phyloP scores from a whole-genome alignment of 768 basidiomycete genomes.

The Udeniomyces megalosporus region DNA sequence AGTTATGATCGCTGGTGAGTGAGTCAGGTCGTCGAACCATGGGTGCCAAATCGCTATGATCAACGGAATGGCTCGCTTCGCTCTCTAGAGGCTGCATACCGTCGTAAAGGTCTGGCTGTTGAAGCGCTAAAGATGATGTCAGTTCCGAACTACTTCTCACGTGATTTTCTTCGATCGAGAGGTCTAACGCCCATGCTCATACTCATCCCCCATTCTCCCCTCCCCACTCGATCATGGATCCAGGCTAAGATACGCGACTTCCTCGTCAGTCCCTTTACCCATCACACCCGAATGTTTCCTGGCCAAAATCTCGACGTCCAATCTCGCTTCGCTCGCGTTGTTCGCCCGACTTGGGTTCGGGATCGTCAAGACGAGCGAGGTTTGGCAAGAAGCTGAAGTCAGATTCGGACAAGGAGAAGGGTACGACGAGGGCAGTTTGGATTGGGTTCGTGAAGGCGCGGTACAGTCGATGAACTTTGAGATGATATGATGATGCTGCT shows the following conservation, averaged over 20 bases:
- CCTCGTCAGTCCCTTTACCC: conserved; percentile 23
- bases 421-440: neutral
- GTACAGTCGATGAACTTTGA: too few species aligned
- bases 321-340: conserved; percentile 50
- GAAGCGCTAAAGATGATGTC: conserved; percentile 19
- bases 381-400: conserved; percentile 76
- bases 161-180: neutral
- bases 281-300: conserved; percentile 40
- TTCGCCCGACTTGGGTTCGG: conserved; percentile 64
- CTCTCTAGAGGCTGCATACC: conserved; percentile 23
- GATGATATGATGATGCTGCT: too few species aligned
- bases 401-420: conserved; percentile 27
- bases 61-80: too few species aligned
- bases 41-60: too few species aligned
- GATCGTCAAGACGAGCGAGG: conserved; percentile 48
- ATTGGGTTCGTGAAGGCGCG: neutral
- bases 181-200: neutral
- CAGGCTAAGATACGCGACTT: conserved; percentile 46
- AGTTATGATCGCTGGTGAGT: conserved; percentile 72
- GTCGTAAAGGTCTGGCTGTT: conserved; percentile 41
- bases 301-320: conserved; percentile 52
- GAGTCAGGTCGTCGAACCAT: neutral
- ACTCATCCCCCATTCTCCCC: conserved; percentile 17
- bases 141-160: neutral
- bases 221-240: conserved; percentile 46